A percentile compares a stretch with the other conserved stretches of the same genome.
Conservation (phyloP, 164 flowering plant genomes). For the Tetracentron sinense region DNA sequence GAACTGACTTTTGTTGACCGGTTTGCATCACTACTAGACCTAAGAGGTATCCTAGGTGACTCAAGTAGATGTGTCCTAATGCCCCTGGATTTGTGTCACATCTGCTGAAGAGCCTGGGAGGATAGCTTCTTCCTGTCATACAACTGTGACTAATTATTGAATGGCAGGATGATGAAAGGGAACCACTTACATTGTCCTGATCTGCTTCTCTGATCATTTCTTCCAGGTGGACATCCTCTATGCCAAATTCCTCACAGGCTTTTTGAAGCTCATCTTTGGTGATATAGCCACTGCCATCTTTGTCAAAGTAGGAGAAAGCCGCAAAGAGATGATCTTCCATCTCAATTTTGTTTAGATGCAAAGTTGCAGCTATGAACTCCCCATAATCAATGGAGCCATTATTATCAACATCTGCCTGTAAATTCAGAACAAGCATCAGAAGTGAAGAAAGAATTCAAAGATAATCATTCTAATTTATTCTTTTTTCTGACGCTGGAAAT, state of each 20-base stretch:
- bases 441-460: neutral
- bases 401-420: slow-evolving; percentile 26
- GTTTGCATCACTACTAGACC: neutral
- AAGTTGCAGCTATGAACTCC: slow-evolving; percentile 24
- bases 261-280: slow-evolving; percentile 74
- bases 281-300: slow-evolving; percentile 80
- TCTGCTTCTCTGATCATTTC: slow-evolving; percentile 29
- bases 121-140: neutral
- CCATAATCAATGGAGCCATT: slow-evolving; percentile 25
- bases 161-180: neutral
- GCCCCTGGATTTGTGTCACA: neutral
- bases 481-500: neutral
- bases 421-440: neutral
- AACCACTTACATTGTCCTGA: slow-evolving; percentile 23
- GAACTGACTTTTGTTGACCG: no score
- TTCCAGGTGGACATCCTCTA: slow-evolving; percentile 17
- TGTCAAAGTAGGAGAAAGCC: slow-evolving; percentile 51
- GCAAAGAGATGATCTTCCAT: slow-evolving; percentile 23
- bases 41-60: neutral
- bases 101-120: no score
- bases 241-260: slow-evolving; percentile 27
- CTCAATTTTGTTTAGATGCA: slow-evolving; percentile 22
- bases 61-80: neutral
- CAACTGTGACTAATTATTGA: neutral
- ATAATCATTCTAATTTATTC: neutral